Percentiles rank a stretch among this genome's conserved stretches.
Evolutionary conservation across 2,329 filamentous ascomycete species (phyloP).

Genomic region (Neonectria faginata): DNA sequence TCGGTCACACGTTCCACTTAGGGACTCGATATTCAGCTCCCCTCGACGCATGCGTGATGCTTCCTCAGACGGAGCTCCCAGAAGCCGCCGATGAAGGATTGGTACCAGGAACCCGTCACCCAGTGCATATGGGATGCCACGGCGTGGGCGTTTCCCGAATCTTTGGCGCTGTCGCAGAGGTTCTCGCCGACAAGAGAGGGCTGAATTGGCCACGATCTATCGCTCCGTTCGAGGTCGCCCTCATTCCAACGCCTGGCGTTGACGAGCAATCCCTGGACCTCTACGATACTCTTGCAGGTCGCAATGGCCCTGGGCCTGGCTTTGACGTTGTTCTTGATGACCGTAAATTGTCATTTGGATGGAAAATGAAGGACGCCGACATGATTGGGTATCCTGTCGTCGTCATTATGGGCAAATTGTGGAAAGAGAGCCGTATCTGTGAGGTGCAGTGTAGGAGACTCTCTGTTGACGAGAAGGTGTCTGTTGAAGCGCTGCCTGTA

Average conservation of each 20-base stretch:
- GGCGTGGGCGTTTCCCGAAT: constrained; percentile 94
- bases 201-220: constrained; percentile 90
- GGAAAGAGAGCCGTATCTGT: constrained; percentile 67
- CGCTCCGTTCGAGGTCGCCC: constrained; percentile 82
- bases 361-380: constrained; percentile 93
- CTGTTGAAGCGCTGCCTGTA: constrained; percentile 55
- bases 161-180: constrained; percentile 85
- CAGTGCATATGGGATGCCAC: constrained; percentile 95
- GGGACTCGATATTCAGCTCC: constrained; percentile 88
- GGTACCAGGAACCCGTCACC: constrained; percentile 51
- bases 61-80: constrained; percentile 43
- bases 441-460: constrained; percentile 85
- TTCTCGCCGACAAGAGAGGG: constrained; percentile 76
- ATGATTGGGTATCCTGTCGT: constrained; percentile 88
- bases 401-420: constrained; percentile 80
- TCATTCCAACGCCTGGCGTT: constrained; percentile 67
- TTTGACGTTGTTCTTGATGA: constrained; percentile 83
- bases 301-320: constrained; percentile 26
- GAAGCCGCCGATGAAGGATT: constrained; percentile 27
- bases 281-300: constrained; percentile 68
- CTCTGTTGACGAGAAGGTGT: constrained; percentile 69
- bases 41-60: constrained; percentile 71
- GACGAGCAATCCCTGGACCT: constrained; percentile 65
- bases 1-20: constrained; percentile 95
- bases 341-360: constrained; percentile 73